These are phyloP conservation scores for Vishniacozyma victoriae DNA, from an alignment of 768 basidiomycete genomes.

Conservation along the genomic window DNA sequence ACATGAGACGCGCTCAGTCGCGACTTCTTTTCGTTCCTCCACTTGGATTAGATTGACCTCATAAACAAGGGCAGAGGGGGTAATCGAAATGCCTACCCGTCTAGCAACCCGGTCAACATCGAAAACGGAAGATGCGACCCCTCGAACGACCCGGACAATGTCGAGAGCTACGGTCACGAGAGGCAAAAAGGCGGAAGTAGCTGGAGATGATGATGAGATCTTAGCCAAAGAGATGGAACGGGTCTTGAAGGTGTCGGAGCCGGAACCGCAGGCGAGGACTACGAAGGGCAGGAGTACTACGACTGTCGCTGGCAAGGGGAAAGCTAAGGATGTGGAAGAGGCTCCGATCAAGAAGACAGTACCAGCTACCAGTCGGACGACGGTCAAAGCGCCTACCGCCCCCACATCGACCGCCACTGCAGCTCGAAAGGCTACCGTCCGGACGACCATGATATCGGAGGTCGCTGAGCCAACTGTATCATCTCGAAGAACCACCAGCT, in stretches of 20 bases:
- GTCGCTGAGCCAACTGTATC: too few relatives aligned
- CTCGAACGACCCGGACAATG: not conserved
- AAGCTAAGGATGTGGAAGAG: constrained; percentile 1
- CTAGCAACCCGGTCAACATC: not conserved
- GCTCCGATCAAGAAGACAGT: not conserved
- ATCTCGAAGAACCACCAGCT: too few relatives aligned
- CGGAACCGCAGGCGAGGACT: not conserved
- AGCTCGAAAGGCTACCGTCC: too few relatives aligned
- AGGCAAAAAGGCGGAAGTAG: not conserved
- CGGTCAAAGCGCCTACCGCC: too few relatives aligned
- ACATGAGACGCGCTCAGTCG: too few relatives aligned
- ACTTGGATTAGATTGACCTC: too few relatives aligned
- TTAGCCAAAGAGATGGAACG: constrained; percentile 14
- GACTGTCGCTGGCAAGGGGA: not conserved
- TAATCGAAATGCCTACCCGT: too few relatives aligned
- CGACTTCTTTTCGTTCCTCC: too few relatives aligned
- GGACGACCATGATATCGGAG: too few relatives aligned
- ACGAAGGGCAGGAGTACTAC: constrained; percentile 2
- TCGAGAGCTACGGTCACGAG: not conserved
- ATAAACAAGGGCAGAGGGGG: too few relatives aligned
- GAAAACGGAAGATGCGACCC: not conserved
- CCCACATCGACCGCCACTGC: too few relatives aligned
- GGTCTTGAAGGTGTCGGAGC: constrained; percentile 15
- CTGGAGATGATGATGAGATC: constrained; percentile 3
- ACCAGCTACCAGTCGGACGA: not conserved